Conservation (phyloP, 2,329 filamentous ascomycete species). For the Penicillium occitanis region DNA sequence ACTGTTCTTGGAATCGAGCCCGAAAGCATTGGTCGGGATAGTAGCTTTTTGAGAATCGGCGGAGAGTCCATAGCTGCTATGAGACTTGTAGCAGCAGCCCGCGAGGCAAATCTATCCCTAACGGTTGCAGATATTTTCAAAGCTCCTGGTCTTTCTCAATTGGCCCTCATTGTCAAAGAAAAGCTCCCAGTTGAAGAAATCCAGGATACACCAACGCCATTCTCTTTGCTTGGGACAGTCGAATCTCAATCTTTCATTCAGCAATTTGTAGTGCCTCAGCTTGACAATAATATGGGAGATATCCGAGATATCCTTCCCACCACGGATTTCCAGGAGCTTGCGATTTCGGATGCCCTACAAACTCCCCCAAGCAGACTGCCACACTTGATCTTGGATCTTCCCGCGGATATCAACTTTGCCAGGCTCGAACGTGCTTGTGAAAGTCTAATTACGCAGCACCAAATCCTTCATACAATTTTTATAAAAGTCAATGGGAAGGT, state of each 20-base stretch:
- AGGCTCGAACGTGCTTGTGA: constrained; percentile 5
- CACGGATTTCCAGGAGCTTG: constrained; percentile 12
- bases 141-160: constrained; percentile 1
- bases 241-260: neutral
- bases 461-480: constrained; percentile 3
- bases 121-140: constrained; percentile 19
- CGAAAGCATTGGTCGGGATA: constrained; percentile 25
- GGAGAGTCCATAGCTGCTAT: constrained; percentile 28
- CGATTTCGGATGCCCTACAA: constrained; percentile 2
- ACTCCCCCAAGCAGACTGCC: constrained; percentile 9
- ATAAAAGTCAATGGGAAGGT: neutral
- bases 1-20: constrained; percentile 25
- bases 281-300: neutral
- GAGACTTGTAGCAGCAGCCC: constrained; percentile 22
- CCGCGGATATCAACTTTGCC: neutral
- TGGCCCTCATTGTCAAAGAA: neutral
- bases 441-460: neutral
- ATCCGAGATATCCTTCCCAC: neutral
- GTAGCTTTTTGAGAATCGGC: constrained; percentile 34
- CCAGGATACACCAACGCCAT: neutral
- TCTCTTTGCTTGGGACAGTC: neutral
- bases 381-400: constrained; percentile 6
- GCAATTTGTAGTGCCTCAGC: neutral
- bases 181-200: neutral
- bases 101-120: neutral